Evolutionary conservation across 805 yeast genomes (phyloP), one percentile per base, ranked within the genome.

Genomic region (Isabelozyma pseudorhagii): DNA sequence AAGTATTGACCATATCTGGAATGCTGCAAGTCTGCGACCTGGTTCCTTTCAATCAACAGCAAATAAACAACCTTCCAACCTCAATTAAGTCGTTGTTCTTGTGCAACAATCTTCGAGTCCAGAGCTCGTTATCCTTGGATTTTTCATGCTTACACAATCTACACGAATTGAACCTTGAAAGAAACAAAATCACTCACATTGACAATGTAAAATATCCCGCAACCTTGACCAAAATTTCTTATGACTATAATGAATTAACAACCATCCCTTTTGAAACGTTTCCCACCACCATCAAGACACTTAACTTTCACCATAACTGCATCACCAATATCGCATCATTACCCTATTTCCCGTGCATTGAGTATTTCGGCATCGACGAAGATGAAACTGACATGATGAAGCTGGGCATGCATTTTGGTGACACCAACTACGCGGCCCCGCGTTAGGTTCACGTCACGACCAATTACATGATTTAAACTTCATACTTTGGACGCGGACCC

Each of bases 341-440:
- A 7, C 54, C 54, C 6, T 51, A 44, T 17, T 51, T 51, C 42
- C 54, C 54, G 18, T 17, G 29, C 17, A 48, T 51, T 8, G 25
- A 40, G 13, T 51, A 51, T 21, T 45, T 51, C 28, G 54, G 52
- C 13, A 11, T 51, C 4, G 38, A 40, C 28, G 54, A 50, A 7
- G 52, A 51, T 39, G 49, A 46, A 38, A 51, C 52, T 9, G 50
- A 51, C 15, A n/a, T 51, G 21, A 46, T 51, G 48, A 45, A 29
- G 21, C 52, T 46, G 52, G 54, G 54, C 4, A 3, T 43, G 34
- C 36, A 9, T 38, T 50, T 34, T 25, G 49, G 46, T 2, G 25
- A 21, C 25, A 21, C 25, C 25, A 21, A 21, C 25, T 21, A 2
- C 25, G 25, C 25, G 25, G 25, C 25, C 6, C 5, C 25, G 25